These are phyloP conservation scores for Picea abies DNA, from an alignment of 83 land plant species.

Conservation along the genomic window DNA sequence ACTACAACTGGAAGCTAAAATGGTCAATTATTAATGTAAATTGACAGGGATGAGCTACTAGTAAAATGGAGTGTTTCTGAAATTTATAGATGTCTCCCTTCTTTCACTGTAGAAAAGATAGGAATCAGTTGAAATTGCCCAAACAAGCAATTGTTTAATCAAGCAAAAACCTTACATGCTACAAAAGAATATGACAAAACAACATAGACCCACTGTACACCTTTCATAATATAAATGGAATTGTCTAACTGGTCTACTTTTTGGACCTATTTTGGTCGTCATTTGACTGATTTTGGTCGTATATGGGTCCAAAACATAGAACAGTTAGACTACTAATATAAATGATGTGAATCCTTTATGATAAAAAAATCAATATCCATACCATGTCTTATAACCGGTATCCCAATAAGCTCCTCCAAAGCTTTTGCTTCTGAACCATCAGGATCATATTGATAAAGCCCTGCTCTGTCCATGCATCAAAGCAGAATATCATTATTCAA, in stretches of 20 bases:
- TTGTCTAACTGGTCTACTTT: too few relatives aligned
- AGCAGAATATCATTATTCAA: slow-evolving; percentile 1
- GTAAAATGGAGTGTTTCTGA: not conserved
- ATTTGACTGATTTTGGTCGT: too few relatives aligned
- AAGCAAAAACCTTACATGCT: not conserved
- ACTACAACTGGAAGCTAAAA: not conserved
- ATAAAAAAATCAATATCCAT: slow-evolving; percentile 23
- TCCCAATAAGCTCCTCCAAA: slow-evolving; percentile 69
- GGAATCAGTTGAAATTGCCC: not conserved
- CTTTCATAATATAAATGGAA: not conserved
- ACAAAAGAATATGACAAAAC: not conserved
- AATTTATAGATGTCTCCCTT: not conserved
- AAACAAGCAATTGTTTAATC: not conserved
- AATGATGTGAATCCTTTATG: not conserved
- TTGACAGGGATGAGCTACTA: not conserved
- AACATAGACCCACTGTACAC: not conserved
- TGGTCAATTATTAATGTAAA: not conserved
- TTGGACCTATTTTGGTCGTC: too few relatives aligned
- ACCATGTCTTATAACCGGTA: slow-evolving; percentile 91
- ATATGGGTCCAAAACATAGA: too few relatives aligned
- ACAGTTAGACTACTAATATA: too few relatives aligned
- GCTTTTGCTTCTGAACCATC: slow-evolving; percentile 77
- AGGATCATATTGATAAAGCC: slow-evolving; percentile 83
- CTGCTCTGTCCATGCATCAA: slow-evolving; percentile 42
- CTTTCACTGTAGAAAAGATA: not conserved